Evolutionary conservation across 2,329 filamentous ascomycete genomes (phyloP).

Genomic region (Aspergillus brunneoviolaceus): DNA sequence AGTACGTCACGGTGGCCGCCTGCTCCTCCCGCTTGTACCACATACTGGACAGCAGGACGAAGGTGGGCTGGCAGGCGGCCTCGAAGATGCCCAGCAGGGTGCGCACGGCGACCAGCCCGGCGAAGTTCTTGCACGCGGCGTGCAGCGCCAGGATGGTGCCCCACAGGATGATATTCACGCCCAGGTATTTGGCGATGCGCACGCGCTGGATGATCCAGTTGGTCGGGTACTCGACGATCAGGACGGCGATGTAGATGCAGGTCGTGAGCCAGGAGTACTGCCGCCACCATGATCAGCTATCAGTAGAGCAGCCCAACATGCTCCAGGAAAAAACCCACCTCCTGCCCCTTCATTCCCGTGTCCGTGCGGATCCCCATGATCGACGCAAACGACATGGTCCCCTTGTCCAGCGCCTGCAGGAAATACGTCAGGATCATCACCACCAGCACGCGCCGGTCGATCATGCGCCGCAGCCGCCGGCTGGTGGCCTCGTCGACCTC

Average conservation of each 20-base stretch:
- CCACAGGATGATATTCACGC: slow-evolving; percentile 65
- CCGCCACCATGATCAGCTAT: not conserved
- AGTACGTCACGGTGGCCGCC: slow-evolving; percentile 65
- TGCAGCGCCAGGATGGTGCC: slow-evolving; percentile 61
- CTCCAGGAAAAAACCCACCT: slow-evolving; percentile 7
- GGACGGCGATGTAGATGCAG: slow-evolving; percentile 70
- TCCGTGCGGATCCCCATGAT: slow-evolving; percentile 49
- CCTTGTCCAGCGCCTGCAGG: slow-evolving; percentile 54
- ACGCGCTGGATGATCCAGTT: slow-evolving; percentile 64
- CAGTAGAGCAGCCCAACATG: too few relatives aligned
- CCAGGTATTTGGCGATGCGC: slow-evolving; percentile 67
- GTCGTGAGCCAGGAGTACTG: slow-evolving; percentile 72
- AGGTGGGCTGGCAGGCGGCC: slow-evolving; percentile 66
- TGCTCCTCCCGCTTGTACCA: slow-evolving; percentile 73
- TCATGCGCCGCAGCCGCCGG: slow-evolving; percentile 60
- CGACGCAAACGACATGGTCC: slow-evolving; percentile 42
- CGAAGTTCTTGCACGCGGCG: slow-evolving; percentile 61
- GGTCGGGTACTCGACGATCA: slow-evolving; percentile 71
- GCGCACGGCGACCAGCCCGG: slow-evolving; percentile 59
- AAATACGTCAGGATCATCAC: slow-evolving; percentile 76
- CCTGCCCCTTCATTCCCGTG: slow-evolving; percentile 42
- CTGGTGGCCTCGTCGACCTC: slow-evolving; percentile 62
- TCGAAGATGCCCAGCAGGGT: slow-evolving; percentile 71
- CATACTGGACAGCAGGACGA: slow-evolving; percentile 65
- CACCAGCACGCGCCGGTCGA: slow-evolving; percentile 65